Base-by-base conservation (phyloP, 257 asterid genomes). In the Asclepias syriaca region DNA sequence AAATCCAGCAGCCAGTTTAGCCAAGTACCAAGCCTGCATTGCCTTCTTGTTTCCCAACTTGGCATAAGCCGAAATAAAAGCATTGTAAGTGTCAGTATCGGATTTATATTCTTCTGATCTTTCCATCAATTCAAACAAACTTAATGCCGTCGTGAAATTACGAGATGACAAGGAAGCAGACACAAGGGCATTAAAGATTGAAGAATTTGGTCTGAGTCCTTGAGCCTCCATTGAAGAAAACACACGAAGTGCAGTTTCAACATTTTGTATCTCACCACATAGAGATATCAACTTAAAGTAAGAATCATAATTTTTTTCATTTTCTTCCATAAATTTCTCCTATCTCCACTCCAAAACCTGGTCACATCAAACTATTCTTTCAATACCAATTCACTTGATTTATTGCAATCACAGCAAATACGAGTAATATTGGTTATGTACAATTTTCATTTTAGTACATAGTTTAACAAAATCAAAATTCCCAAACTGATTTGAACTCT, bases 291-390 rank as follows among this genome's bases (percentile, higher is more conserved):
- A 72, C 56, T 66, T 71, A 37, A 75, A 59, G 32, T 81, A 84
- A 64, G 74, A 72, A 73, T 81, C 70, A 0, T 11, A 74, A 54
- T 76, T 79, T 56, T 76, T 80, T 37, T 16, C 75, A 22, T 71
- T 71, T 9, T 74, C 79, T 59, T 64, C 73, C 14, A 73, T 43
- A 74, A 87, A 56, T 59, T 83, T 87, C 77, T 83, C 85, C 48
- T 83, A 59, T 65, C 81, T 87, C 87, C 89, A 87, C 76, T 85
- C 85, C 8, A 84, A 64, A 43, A 84, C 84, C 91, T 84, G 81
- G 77, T 59, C 55, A 74, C 27, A 46, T 61, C 77, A 78, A 72
- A 57, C 48, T 15, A 15, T 8, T 43, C 55, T 55, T 72, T 72
- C 50, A 77, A 64, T 21, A 18, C 37, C 22, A 13, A 34, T 68